Percentiles rank a stretch among this genome's conserved stretches.
Evolutionary conservation across 176 grass and related monocot genomes (phyloP).

Genomic region (Lolium perenne): DNA sequence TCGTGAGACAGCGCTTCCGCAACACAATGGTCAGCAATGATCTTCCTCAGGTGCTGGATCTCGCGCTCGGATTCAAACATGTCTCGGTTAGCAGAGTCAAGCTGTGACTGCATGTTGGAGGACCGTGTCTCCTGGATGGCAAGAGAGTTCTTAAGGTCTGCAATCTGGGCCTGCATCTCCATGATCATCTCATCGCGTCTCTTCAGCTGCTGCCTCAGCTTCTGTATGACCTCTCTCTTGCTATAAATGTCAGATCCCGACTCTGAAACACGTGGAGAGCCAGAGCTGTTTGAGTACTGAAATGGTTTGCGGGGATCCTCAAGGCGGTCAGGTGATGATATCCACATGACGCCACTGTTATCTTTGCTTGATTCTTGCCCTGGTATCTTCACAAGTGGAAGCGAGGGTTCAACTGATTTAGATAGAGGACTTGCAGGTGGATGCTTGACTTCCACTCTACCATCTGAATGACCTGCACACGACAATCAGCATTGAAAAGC

Average conservation of each 20-base stretch:
- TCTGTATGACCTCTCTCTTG: slow-evolving; percentile 93
- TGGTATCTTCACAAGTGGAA: slow-evolving; percentile 80
- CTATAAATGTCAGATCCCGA: slow-evolving; percentile 90
- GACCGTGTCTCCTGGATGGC: slow-evolving; percentile 69
- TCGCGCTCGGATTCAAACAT: slow-evolving; percentile 79
- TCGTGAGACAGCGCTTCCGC: slow-evolving; percentile 53
- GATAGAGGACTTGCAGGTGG: slow-evolving; percentile 42
- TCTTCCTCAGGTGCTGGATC: slow-evolving; percentile 79
- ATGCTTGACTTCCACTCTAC: slow-evolving; percentile 56
- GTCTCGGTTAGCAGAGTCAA: slow-evolving; percentile 79
- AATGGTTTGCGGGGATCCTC: slow-evolving; percentile 82
- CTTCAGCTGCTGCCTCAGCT: slow-evolving; percentile 89
- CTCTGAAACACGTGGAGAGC: slow-evolving; percentile 84
- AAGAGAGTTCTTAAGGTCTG: slow-evolving; percentile 79
- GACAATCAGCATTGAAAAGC: slow-evolving; percentile 25
- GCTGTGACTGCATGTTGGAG: slow-evolving; percentile 71
- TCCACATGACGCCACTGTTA: slow-evolving; percentile 71
- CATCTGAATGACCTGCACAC: slow-evolving; percentile 52
- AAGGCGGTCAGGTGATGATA: slow-evolving; percentile 77
- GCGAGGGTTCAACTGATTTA: slow-evolving; percentile 55
- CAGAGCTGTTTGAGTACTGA: slow-evolving; percentile 87
- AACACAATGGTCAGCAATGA: slow-evolving; percentile 73
- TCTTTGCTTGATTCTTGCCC: slow-evolving; percentile 59
- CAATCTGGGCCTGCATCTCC: slow-evolving; percentile 93
- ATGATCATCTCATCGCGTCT: slow-evolving; percentile 92